These are phyloP conservation scores for Sphenostylis stenocarpa DNA, from an alignment of 306 rosid species.

Conservation along the genomic window DNA sequence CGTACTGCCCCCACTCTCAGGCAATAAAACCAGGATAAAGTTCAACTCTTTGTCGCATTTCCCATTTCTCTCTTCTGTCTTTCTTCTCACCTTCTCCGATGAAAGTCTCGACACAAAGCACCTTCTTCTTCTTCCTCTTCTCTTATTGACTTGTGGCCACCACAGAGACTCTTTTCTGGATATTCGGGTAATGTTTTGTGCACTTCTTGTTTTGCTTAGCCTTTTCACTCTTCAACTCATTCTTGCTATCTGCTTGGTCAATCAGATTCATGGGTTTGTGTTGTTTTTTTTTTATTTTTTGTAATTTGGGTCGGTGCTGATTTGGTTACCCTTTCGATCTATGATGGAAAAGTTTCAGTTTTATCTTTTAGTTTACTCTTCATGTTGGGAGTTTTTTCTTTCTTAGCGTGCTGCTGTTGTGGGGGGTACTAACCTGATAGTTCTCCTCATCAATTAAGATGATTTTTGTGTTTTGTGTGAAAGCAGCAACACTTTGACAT, in stretches of 20 bases:
- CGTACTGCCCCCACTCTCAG: slow-evolving; percentile 28
- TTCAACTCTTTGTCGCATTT: slow-evolving; percentile 4
- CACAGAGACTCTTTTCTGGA: slow-evolving; percentile 2
- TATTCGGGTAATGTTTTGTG: slow-evolving; percentile 19
- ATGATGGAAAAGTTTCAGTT: not conserved
- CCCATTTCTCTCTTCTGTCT: not conserved
- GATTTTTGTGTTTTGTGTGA: not conserved
- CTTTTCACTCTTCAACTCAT: not conserved
- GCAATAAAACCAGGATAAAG: slow-evolving; percentile 35
- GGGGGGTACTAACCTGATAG: not conserved
- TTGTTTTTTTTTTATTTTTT: not conserved
- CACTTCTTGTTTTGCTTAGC: not conserved
- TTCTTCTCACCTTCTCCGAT: not conserved
- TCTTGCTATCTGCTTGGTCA: not conserved
- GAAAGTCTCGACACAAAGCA: not conserved
- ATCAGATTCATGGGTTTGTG: not conserved
- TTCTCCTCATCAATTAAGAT: not conserved
- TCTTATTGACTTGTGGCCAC: slow-evolving; percentile 15
- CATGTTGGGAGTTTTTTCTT: not conserved
- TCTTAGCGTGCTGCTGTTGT: not conserved
- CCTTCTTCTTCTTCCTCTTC: not conserved
- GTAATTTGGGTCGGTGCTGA: not conserved
- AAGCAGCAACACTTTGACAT: not conserved
- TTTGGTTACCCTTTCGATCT: slow-evolving; percentile 1
- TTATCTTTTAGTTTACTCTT: not conserved